Percentiles rank a stretch among this genome's conserved stretches.
Conservation (phyloP, 805 yeast genomes). For the Isabelozyma heimii region DNA sequence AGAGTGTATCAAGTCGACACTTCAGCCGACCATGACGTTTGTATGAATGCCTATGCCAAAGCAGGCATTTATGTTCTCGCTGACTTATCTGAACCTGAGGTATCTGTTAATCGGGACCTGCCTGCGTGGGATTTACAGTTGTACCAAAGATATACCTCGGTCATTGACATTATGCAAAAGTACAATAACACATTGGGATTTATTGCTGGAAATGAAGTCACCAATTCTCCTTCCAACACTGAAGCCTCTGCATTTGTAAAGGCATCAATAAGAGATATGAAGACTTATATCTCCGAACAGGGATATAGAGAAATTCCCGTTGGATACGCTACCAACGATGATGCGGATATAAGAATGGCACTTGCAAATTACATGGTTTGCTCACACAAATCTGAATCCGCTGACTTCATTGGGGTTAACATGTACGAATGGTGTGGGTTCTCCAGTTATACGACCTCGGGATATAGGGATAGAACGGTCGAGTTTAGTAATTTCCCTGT, state of each 20-base stretch:
- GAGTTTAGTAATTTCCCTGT: conserved; percentile 28
- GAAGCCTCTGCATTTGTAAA: conserved; percentile 33
- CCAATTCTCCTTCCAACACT: conserved; percentile 22
- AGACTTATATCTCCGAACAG: conserved; percentile 21
- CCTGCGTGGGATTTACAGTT: conserved; percentile 36
- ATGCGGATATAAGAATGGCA: conserved; percentile 23
- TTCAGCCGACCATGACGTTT: conserved; percentile 63
- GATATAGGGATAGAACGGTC: conserved; percentile 32
- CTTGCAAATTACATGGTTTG: conserved; percentile 32
- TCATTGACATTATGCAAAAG: conserved; percentile 28
- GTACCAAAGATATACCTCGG: conserved; percentile 26
- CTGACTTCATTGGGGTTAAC: conserved; percentile 35
- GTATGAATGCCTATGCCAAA: conserved; percentile 62
- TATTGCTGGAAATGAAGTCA: conserved; percentile 42
- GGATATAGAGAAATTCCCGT: conserved; percentile 35
- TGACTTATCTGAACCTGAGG: conserved; percentile 35
- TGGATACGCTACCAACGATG: conserved; percentile 42
- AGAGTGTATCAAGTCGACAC: conserved; percentile 88
- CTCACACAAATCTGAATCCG: conserved; percentile 11
- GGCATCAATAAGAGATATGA: conserved; percentile 35
- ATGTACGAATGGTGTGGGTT: conserved; percentile 45
- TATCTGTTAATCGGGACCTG: conserved; percentile 26
- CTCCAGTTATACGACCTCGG: conserved; percentile 33
- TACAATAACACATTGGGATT: conserved; percentile 37
- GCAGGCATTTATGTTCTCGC: conserved; percentile 35